Base-by-base conservation (phyloP, 768 basidiomycete species). In the Amanita rimosa region DNA sequence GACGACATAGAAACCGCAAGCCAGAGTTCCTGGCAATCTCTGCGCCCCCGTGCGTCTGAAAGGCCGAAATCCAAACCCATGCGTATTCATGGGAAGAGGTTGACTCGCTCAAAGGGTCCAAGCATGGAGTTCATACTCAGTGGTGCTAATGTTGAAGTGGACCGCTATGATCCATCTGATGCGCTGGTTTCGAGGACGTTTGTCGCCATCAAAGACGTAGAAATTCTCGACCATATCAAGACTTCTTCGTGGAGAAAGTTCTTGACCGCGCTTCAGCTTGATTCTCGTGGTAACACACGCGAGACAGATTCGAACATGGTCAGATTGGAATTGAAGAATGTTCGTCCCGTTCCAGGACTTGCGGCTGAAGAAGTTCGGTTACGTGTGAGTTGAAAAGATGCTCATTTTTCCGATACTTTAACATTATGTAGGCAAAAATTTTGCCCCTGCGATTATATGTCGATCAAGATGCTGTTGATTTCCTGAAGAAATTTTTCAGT, bases 231-330 rank as follows among this genome's bases (percentile, higher is more conserved):
- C 62, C 94, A 96, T 60, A 92, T 99, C 72, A 93, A 89, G 70
- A 94, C 93, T 0, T 97, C 93, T 7, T 97, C 96, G 0, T 99
- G 96, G 96, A 87, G 83, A 67, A 98, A 95, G 62, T 98, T 99
- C 62, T 67, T 99, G 51, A 94, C 92, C 3, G 79, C 81, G 47
- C 72, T 96, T 60, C 78, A 85, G 34, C 74, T 85, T 6, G 92
- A 95, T 65, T 81, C 87, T 13, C 78, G 78, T 48, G 95, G 95
- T 0, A 89, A 94, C 59, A 68, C 93, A 10, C 77, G 93, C 29
- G 92, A 96, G 66, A 92, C 88, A 4, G 89, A 79, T 43, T 94
- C 92, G 4, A 79, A 88, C 57, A 98, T 99, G 95, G 81, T 90
- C n/a, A 79, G 84, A 22, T 67, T 94, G 6, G 91, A 95, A 59